A percentile compares a stretch with the other conserved stretches of the same genome.
Conservation (phyloP, 768 basidiomycete species). For the Russula compacta region DNA sequence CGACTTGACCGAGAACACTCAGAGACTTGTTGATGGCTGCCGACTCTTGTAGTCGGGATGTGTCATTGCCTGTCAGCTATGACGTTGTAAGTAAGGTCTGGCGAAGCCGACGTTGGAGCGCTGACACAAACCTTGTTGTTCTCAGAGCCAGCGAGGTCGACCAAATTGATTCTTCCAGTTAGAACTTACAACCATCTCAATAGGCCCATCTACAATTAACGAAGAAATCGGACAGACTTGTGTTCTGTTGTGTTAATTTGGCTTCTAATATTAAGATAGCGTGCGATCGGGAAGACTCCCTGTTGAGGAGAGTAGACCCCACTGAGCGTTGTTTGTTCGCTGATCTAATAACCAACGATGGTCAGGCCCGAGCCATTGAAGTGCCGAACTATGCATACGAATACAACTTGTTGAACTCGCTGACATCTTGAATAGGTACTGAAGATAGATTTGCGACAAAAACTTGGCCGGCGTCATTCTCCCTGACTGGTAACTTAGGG, state of each 20-base stretch:
- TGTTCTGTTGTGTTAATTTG: conserved; percentile 43
- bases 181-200: conserved; percentile 30
- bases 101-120: background rate
- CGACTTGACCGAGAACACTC: conserved; percentile 80
- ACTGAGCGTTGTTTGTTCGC: conserved; percentile 75
- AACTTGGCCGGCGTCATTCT: conserved; percentile 43
- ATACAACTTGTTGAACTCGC: conserved; percentile 43
- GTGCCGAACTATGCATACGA: conserved; percentile 28
- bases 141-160: conserved; percentile 86
- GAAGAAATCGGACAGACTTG: conserved; percentile 33
- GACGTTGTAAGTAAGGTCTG: background rate
- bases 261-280: conserved; percentile 74
- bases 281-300: conserved; percentile 80
- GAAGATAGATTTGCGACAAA: conserved; percentile 45
- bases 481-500: conserved; percentile 46
- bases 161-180: conserved; percentile 73
- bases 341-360: conserved; percentile 32
- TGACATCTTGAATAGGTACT: conserved; percentile 30
- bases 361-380: background rate
- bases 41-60: conserved; percentile 81
- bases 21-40: conserved; percentile 86
- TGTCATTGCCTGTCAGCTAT: conserved; percentile 75
- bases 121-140: conserved; percentile 63
- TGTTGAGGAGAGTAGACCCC: conserved; percentile 80
- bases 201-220: background rate